phyloP scores from a whole-genome alignment of 345 rosid species.

The Aquilaria yunnanensis region DNA sequence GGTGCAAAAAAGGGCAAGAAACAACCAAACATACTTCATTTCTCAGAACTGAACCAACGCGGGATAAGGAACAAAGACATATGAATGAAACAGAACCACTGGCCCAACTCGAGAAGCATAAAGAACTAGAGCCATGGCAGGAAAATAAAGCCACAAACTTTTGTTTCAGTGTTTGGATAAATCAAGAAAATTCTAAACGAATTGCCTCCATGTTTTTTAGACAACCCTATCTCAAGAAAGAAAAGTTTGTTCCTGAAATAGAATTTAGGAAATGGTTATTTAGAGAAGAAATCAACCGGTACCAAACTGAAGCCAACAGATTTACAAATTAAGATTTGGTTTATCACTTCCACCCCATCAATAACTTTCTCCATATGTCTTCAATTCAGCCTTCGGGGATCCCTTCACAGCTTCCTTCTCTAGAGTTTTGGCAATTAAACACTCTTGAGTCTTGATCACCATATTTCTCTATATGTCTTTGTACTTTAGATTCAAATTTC shows the following conservation, averaged over 20 bases:
- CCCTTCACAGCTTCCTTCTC: conserved; percentile 77
- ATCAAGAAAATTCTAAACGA: too few relatives aligned
- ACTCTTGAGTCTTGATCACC: conserved; percentile 51
- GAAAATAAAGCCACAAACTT: too few relatives aligned
- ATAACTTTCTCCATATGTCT: conserved; percentile 18
- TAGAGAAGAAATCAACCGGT: conserved; percentile 7
- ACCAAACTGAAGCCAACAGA: conserved; percentile 2
- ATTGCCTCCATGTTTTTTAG: conserved; percentile 58
- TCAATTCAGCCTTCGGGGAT: conserved; percentile 77
- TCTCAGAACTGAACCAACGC: too few relatives aligned
- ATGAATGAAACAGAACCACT: too few relatives aligned
- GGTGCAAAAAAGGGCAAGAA: too few relatives aligned
- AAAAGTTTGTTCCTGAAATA: conserved; percentile 68
- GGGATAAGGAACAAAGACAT: too few relatives aligned
- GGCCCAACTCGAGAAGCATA: too few relatives aligned
- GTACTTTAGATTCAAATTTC: conserved; percentile 51
- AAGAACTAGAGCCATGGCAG: too few relatives aligned
- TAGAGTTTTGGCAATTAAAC: conserved; percentile 58
- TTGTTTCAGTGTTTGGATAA: too few relatives aligned
- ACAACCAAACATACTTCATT: too few relatives aligned
- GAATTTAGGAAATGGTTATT: conserved; percentile 12
- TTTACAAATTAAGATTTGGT: too few relatives aligned
- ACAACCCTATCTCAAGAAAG: conserved; percentile 85
- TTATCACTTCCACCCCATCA: not conserved
- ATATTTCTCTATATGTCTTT: conserved; percentile 62